phyloP scores from a whole-genome alignment of 495 filamentous ascomycete genomes.

The Neurospora tetraspora region DNA sequence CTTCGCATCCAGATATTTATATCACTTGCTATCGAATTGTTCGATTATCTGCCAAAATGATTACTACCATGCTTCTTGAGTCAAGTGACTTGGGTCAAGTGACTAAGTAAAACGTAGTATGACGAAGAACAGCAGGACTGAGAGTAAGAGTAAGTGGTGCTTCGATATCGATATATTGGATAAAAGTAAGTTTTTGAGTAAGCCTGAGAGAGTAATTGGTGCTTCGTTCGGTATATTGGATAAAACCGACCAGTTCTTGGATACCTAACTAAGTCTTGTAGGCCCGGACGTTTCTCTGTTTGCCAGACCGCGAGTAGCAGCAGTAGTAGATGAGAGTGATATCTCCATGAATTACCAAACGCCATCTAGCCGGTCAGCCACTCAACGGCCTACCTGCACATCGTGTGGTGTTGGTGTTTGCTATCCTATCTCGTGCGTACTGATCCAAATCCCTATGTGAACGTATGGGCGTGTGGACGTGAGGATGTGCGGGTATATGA shows the following conservation, averaged over 20 bases:
- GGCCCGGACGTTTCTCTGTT: no score
- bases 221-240: not conserved
- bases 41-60: not conserved
- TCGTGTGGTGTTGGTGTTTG: no score
- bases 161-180: not conserved
- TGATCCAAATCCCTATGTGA: no score
- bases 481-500: no score
- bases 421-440: no score
- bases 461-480: no score
- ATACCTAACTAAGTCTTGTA: no score
- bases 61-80: not conserved
- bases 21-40: not conserved
- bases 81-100: not conserved
- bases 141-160: not conserved
- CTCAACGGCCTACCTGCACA: no score
- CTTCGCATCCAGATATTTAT: not conserved
- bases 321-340: no score
- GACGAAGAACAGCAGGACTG: not conserved
- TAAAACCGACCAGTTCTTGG: not conserved
- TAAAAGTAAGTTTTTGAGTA: not conserved
- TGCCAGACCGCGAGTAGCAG: no score
- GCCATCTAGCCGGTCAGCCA: no score
- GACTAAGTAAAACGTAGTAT: not conserved
- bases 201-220: not conserved
- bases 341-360: no score